Base-by-base conservation (phyloP, 2,329 filamentous ascomycete species). In the Blastomyces parvus region DNA sequence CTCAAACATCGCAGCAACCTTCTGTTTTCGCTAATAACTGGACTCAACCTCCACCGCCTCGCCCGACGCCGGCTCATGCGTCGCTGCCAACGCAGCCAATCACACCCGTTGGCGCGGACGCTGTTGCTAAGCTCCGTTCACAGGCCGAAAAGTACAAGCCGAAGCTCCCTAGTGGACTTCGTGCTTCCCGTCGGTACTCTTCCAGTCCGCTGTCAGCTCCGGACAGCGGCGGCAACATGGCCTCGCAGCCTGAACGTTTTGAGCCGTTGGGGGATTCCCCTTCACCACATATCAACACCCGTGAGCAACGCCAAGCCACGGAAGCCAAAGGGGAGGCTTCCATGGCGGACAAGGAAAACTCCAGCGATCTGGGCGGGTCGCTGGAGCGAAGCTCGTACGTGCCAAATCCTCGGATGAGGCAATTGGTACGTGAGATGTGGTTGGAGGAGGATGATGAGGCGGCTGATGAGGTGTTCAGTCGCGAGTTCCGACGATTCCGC, bases 121-220 rank as follows among this genome's bases (percentile, higher is more conserved):
- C 73, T 22, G 70, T 77, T n/a, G 74, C 70, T n/a, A 73, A 71
- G 60, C 73, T 70, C 56, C 73, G 75, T 50, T 71, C 71, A 52
- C 71, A 72, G 55, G 74, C 74, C 2, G 72, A 78, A 65, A 76
- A 74, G 53, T 77, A 78, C 69, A 77, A 76, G 56, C 78, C 78
- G 0, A 77, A 76, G 64, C 75, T 72, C 6, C 76, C 77, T 3
- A 79, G 77, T 64, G 71, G 76, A 5, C 59, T 65, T 50, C 64
- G 60, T 48, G 60, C 56, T 48, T 60, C 64, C 25, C 53, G 60
- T n/a, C 64, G 64, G 33, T 62, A 62, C 33, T 64, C 64, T 25
- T 61, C 64, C 48, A 65, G 62, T 40, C 59, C 64, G n/a, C 19
- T 58, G n/a, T 58, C 55, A 7, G 55, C 55, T 9, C 27, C 19